phyloP scores from a whole-genome alignment of 2,329 filamentous ascomycete species.

The Aphanocladium album region DNA sequence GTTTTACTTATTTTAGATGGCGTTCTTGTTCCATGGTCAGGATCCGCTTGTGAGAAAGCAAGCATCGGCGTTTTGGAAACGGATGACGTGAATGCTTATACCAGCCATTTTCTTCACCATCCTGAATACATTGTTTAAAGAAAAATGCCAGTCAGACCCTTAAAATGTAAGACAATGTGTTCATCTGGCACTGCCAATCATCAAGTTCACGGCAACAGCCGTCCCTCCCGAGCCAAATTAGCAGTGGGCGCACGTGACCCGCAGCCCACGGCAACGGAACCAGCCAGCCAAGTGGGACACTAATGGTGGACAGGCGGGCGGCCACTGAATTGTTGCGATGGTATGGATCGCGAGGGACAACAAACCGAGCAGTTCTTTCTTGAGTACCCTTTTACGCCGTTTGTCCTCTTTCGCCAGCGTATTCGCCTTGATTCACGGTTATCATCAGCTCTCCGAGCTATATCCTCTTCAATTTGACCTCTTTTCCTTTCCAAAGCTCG shows the following conservation, averaged over 20 bases:
- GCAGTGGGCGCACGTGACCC: slow-evolving; percentile 4
- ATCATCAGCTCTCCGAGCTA: neutral
- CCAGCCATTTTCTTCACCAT: too few species aligned
- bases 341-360: neutral
- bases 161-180: too few species aligned
- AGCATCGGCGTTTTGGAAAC: neutral
- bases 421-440: neutral
- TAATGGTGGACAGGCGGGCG: neutral
- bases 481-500: neutral
- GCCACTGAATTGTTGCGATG: neutral
- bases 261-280: slow-evolving; percentile 11
- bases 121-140: too few species aligned
- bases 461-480: neutral
- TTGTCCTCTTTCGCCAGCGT: neutral
- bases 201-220: neutral
- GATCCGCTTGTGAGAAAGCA: neutral
- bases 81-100: neutral
- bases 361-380: neutral
- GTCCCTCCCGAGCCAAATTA: neutral
- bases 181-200: neutral
- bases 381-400: neutral
- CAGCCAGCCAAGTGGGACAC: neutral
- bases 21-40: neutral
- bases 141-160: too few species aligned
- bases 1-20: neutral